Percentiles rank a stretch among this genome's conserved stretches.
Conservation (phyloP, 192 early-diverging fungal species). For the Podila horticola region DNA sequence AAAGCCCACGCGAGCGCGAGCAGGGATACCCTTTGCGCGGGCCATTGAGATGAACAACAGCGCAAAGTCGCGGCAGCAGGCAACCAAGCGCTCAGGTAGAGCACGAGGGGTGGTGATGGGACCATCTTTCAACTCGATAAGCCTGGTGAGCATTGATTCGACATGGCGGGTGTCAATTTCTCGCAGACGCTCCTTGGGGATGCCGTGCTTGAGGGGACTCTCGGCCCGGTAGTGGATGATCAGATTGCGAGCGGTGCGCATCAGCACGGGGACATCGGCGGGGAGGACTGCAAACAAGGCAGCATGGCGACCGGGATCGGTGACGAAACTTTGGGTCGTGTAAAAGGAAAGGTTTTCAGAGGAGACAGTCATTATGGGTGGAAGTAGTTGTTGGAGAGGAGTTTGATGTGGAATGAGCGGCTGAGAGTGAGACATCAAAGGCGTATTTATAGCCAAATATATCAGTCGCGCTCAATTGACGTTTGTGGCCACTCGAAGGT, state of each 20-base stretch:
- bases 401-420: not conserved
- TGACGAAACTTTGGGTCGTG: constrained; percentile 1
- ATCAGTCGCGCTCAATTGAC: not conserved
- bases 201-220: not conserved
- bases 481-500: not conserved
- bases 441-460: not conserved
- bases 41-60: not conserved
- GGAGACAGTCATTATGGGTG: not conserved
- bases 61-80: constrained; percentile 1
- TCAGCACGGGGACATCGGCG: not conserved
- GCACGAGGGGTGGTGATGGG: not conserved
- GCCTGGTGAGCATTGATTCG: not conserved
- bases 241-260: not conserved
- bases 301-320: constrained; percentile 2
- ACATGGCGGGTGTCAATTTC: constrained; percentile 4
- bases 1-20: not conserved
- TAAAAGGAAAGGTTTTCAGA: constrained; percentile 1
- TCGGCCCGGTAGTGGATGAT: constrained; percentile 3
- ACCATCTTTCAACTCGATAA: not conserved
- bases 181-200: not conserved
- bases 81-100: not conserved
- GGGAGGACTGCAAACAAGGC: not conserved
- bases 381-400: not conserved
- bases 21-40: constrained; percentile 8
- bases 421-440: not conserved